Conservation (phyloP, 2,329 filamentous ascomycete species). For the Colletotrichum sidae region DNA sequence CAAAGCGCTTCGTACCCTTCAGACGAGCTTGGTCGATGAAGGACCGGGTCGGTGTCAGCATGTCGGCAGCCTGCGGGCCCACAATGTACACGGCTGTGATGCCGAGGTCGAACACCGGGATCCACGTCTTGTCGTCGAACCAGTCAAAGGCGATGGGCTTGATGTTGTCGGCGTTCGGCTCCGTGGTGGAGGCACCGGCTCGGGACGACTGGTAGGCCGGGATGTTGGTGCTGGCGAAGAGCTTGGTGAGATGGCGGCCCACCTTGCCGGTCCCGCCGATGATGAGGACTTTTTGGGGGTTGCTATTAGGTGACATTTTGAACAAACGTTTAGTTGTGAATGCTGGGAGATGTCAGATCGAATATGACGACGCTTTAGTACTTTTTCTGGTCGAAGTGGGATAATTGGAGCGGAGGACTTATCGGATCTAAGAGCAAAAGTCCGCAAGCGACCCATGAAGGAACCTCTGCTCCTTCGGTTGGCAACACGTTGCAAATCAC, state of each 20-base stretch:
- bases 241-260: conserved; percentile 50
- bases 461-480: too few species aligned
- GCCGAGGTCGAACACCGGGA: conserved; percentile 44
- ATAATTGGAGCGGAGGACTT: too few species aligned
- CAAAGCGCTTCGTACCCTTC: conserved; percentile 54
- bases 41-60: conserved; percentile 47
- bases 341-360: too few species aligned
- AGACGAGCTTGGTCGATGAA: conserved; percentile 56
- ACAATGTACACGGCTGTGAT: conserved; percentile 53
- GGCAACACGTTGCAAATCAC: too few species aligned
- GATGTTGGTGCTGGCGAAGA: conserved; percentile 45
- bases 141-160: conserved; percentile 57
- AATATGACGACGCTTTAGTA: too few species aligned
- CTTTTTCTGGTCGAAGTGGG: too few species aligned
- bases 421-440: too few species aligned
- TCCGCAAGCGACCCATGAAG: too few species aligned
- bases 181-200: conserved; percentile 39
- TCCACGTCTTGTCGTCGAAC: conserved; percentile 54
- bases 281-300: conserved; percentile 47
- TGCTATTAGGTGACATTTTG: conserved; percentile 7
- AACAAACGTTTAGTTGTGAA: too few species aligned
- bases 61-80: conserved; percentile 48
- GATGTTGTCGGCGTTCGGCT: conserved; percentile 33
- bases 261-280: conserved; percentile 60
- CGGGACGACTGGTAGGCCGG: conserved; percentile 53